These are phyloP conservation scores for Annona squamosa DNA, from an alignment of 164 flowering plant species.

Conservation along the genomic window DNA sequence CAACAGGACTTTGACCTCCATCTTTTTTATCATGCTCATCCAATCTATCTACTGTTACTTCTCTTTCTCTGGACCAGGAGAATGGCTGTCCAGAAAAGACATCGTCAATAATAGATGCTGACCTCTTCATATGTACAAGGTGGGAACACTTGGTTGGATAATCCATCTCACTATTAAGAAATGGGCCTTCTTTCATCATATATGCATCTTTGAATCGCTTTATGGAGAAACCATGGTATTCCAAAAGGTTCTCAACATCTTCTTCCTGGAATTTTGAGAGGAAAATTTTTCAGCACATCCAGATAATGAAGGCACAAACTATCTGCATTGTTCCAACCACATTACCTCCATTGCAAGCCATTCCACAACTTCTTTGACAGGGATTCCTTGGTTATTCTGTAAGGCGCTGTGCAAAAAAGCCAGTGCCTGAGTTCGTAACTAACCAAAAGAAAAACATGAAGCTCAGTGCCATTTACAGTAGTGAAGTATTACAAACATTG, in stretches of 20 bases:
- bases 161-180: conserved; percentile 58
- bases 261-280: conserved; percentile 49
- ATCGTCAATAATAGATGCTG: conserved; percentile 53
- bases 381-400: conserved; percentile 82
- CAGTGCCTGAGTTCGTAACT: conserved; percentile 95
- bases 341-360: conserved; percentile 96
- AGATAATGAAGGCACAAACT: conserved; percentile 1
- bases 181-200: conserved; percentile 86
- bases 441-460: conserved; percentile 25
- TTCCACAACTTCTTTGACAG: conserved; percentile 52
- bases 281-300: conserved; percentile 3
- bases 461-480: not conserved
- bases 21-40: conserved; percentile 13
- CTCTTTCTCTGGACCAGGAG: conserved; percentile 19
- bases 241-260: conserved; percentile 58
- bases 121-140: conserved; percentile 74
- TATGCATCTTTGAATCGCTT: conserved; percentile 80
- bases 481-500: not conserved
- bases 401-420: conserved; percentile 87
- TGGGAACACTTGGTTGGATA: conserved; percentile 63
- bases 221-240: conserved; percentile 75
- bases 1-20: not conserved
- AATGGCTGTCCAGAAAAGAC: conserved; percentile 28
- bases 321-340: conserved; percentile 3
- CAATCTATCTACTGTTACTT: conserved; percentile 13